Conservation (phyloP, 2,329 filamentous ascomycete genomes). For the Talaromyces amestolkiae region DNA sequence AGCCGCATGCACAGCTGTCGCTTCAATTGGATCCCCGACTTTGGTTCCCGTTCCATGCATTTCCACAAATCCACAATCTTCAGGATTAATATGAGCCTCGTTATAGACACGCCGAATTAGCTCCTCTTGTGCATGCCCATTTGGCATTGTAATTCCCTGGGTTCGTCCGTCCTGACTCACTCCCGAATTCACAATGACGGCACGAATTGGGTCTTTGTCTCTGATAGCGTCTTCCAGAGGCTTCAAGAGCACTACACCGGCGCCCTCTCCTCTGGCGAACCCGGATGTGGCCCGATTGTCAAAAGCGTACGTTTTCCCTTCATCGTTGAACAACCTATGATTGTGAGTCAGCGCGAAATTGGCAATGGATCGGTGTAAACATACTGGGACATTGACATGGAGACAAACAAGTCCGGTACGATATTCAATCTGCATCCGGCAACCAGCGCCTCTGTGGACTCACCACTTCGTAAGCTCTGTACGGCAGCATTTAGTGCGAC, state of each 20-base stretch:
- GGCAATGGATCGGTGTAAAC: background rate
- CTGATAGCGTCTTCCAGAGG: conserved; percentile 43
- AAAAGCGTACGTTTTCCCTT: conserved; percentile 34
- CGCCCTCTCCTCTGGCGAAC: conserved; percentile 50
- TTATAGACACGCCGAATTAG: conserved; percentile 14
- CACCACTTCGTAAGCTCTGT: conserved; percentile 28
- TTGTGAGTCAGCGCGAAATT: background rate
- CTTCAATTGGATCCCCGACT: conserved; percentile 42
- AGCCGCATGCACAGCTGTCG: conserved; percentile 34
- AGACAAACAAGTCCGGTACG: conserved; percentile 16
- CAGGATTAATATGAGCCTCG: conserved; percentile 12
- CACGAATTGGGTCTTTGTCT: conserved; percentile 43
- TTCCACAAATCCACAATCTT: conserved; percentile 22
- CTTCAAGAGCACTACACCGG: conserved; percentile 47
- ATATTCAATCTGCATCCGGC: conserved; percentile 21
- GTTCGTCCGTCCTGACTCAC: conserved; percentile 45
- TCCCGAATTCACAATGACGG: conserved; percentile 28
- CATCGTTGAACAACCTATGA: conserved; percentile 23
- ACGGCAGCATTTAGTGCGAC: conserved; percentile 29
- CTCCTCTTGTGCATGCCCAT: conserved; percentile 41
- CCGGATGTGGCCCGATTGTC: conserved; percentile 46
- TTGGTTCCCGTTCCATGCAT: conserved; percentile 26
- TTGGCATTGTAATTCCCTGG: conserved; percentile 56
- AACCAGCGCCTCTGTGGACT: conserved; percentile 24
- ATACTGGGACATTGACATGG: conserved; percentile 19